Base-by-base conservation (phyloP, 495 filamentous ascomycete genomes). In the Peziza echinospora region DNA sequence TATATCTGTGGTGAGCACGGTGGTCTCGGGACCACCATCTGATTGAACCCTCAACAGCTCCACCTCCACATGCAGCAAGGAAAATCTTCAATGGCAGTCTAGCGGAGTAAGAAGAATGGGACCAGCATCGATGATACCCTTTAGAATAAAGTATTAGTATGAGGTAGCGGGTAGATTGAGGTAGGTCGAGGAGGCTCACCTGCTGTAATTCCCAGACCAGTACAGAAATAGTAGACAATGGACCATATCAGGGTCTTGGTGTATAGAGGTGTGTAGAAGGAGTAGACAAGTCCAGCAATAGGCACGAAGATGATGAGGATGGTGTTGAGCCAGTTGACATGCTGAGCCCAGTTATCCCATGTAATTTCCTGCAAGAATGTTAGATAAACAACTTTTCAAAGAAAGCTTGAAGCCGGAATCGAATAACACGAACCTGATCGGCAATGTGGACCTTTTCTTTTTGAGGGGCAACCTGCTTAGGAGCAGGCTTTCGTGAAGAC, bases 11-110 rank as follows among this genome's bases (percentile, higher is more conserved):
- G 66, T 99, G 91, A 55, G 91, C 84, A 49, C 91, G 81, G 70
- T 97, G 91, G 61, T 84, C 84, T 52, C 84, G 77, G 50, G 84
- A 78, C 91, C 91, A 99, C 91, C 91, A 99, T 55, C 91, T 71
- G 58, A 93, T 82, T 44, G 84, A 92, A 48, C 91, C 91, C 59
- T 99, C 82, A 45, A 96, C 91, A 45, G 87, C 87, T 65, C 89
- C 91, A 61, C 82, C 85, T 51, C 91, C 91, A 55, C 82, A 78
- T 48, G 77, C 78, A 48, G 91, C 91, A 53, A 96, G 75, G 71
- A 84, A 93, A 63, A 96, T 79, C 64, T 82, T 81, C 41, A 99
- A 72, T 26, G 85, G 87, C 5, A 82, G 63, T 30, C 72, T 71
- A n/a, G 85, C 91, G 45, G 84, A 87, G 69, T 91, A 99, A 1